Conservation (phyloP, 441 rosid species). For the Viola pubescens region DNA sequence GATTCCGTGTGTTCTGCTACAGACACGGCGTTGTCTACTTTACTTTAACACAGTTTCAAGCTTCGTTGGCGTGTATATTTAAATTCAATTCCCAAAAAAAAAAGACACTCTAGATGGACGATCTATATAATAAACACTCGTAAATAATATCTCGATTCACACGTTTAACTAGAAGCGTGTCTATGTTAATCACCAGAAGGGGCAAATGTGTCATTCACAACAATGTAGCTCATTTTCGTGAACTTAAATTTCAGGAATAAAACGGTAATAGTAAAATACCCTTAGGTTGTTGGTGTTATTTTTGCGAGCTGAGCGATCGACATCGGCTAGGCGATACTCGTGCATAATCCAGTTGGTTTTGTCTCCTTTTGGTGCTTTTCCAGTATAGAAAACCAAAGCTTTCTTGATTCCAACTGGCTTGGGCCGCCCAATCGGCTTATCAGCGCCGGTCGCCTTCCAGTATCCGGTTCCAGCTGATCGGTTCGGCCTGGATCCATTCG, state of each 20-base stretch:
- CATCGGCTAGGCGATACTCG: slow-evolving; percentile 79
- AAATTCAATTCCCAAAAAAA: background rate
- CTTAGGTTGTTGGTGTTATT: slow-evolving; percentile 73
- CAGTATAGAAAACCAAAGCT: slow-evolving; percentile 74
- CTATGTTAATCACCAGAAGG: no score
- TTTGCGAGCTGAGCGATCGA: slow-evolving; percentile 70
- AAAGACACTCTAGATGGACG: background rate
- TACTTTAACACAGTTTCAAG: background rate
- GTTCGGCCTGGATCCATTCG: slow-evolving; percentile 88
- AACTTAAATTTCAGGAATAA: background rate
- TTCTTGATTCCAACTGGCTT: slow-evolving; percentile 73
- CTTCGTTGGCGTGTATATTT: no score
- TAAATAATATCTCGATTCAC: no score
- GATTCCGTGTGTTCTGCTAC: background rate
- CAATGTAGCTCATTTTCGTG: background rate
- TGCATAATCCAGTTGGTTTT: slow-evolving; percentile 98
- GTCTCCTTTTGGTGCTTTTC: slow-evolving; percentile 73
- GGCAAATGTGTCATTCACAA: no score
- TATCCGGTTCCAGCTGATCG: slow-evolving; percentile 79
- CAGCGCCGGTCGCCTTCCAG: slow-evolving; percentile 97
- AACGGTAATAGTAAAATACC: slow-evolving; percentile 27
- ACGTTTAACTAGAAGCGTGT: no score
- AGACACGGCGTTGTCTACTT: background rate
- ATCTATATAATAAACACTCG: background rate
- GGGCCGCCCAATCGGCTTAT: slow-evolving; percentile 78